Base-by-base conservation (phyloP, 768 basidiomycete species). In the Myochromella boudieri region DNA sequence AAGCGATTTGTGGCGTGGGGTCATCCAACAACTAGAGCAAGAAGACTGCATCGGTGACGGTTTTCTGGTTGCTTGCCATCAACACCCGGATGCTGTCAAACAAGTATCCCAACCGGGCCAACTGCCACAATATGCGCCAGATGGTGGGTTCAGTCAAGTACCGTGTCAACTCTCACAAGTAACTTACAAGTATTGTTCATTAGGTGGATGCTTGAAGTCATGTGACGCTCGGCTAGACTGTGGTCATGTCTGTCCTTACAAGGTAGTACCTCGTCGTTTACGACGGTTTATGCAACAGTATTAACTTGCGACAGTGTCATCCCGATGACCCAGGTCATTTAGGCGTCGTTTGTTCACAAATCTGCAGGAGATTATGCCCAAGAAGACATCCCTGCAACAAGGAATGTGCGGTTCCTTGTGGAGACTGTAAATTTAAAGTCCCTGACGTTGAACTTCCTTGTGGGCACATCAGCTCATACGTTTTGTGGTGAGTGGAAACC, bases 211-310 rank as follows among this genome's bases (percentile, higher is more conserved):
- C 58, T 62, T 84, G 42, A 64, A 64, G n/a, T 68, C 76, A 3
- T 87, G 85, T 49, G 71, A 73, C 26, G 65, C 66, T 8, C 66
- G 70, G 14, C 63, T 87, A 21, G 60, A 65, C 17, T 87, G 85
- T 53, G 85, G 85, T 2, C 85, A 87, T 56, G 62, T 71, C 3
- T 87, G 85, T 55, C 79, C 81, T 0, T 82, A 72, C 49, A 79
- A 80, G 63, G 83, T 82, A 59, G 29, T 62, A 17, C 7, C 15
- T 6, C 28, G 20, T 7, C 44, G 10, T 45, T 24, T 25, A n/a
- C n/a, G 10, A 12, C 22, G n/a, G 0, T 22, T 22, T 18, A 20
- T 37, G 28, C 31, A 11, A 36, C 39, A 37, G 15, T 14, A 10
- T 7, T 21, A 14, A 20, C 38, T 20, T 28, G 25, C 1, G 29